Evolutionary conservation across 169 alveolate species (phyloP).

Genomic region (Cytauxzoon felis): DNA sequence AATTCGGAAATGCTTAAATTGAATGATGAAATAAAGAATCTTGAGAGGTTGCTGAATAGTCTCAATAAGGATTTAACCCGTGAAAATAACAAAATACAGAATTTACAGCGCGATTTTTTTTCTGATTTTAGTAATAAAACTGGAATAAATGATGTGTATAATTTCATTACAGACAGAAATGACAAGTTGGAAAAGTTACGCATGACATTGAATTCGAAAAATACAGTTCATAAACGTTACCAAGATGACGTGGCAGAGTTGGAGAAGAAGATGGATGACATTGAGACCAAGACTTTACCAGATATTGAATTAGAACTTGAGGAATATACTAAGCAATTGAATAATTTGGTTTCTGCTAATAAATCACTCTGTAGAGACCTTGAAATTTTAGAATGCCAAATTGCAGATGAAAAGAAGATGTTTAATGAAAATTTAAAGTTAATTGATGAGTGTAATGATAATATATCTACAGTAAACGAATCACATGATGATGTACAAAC

Average conservation of each 20-base stretch:
- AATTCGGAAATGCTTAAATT: constrained; percentile 4
- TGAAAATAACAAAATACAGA: constrained; percentile 6
- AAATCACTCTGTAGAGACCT: constrained; percentile 10
- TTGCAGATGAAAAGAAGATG: background rate
- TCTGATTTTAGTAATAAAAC: constrained; percentile 16
- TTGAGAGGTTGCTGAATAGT: background rate
- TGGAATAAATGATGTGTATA: constrained; percentile 42
- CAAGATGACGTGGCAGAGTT: constrained; percentile 28
- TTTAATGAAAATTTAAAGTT: background rate
- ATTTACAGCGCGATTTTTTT: constrained; percentile 17
- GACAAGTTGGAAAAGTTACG: constrained; percentile 9
- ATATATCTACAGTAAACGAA: no score
- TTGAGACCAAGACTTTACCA: background rate
- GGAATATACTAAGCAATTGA: constrained; percentile 2
- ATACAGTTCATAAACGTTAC: constrained; percentile 14
- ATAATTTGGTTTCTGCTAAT: constrained; percentile 1
- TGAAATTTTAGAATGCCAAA: constrained; percentile 7
- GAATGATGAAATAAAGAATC: background rate
- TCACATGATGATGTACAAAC: background rate
- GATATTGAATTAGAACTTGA: constrained; percentile 3
- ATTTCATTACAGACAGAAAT: background rate
- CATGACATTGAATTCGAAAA: constrained; percentile 12
- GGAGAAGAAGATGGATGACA: constrained; percentile 5
- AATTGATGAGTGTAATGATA: constrained; percentile 33
- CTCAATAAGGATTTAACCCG: background rate